Evolutionary conservation across 1,284 basidiomycete genomes (phyloP).

Genomic region (Sanguinoderma infundibulare): DNA sequence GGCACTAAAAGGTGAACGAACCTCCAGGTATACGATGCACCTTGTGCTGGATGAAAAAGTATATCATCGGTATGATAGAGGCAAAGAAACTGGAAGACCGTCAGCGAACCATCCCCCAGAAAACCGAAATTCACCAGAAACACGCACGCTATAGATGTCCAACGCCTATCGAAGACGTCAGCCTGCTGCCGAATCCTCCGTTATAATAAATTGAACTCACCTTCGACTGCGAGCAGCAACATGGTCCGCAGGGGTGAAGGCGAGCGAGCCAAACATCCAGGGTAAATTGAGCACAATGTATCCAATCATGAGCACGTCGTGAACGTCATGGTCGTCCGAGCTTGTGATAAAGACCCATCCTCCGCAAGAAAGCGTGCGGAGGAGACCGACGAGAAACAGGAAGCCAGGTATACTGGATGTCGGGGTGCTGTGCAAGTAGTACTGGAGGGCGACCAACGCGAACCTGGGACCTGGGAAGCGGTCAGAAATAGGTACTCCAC

Average conservation of each 20-base stretch:
- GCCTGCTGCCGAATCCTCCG: neutral
- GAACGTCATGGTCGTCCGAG: conserved; percentile 78
- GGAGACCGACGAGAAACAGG: conserved; percentile 68
- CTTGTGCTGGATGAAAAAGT: conserved; percentile 87
- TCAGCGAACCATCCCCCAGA: neutral
- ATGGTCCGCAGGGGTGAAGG: conserved; percentile 52
- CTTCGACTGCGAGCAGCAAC: conserved; percentile 50
- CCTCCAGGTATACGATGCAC: conserved; percentile 80
- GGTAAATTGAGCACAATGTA: conserved; percentile 84
- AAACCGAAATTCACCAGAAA: neutral
- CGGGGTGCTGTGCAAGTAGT: conserved; percentile 57
- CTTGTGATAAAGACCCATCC: conserved; percentile 95
- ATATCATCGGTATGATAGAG: conserved; percentile 75
- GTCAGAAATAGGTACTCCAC: neutral
- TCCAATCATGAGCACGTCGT: conserved; percentile 89
- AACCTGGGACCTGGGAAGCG: conserved; percentile 73
- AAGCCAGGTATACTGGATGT: conserved; percentile 54
- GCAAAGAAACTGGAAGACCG: conserved; percentile 62
- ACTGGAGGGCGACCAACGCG: conserved; percentile 75
- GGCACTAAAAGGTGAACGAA: conserved; percentile 36
- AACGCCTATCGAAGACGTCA: conserved; percentile 44
- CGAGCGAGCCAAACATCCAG: conserved; percentile 84
- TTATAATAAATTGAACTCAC: conserved; percentile 40
- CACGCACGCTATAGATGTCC: conserved; percentile 55
- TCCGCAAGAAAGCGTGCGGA: conserved; percentile 84